These are phyloP conservation scores for Polychaeton citri DNA, from an alignment of 2,329 filamentous ascomycete species.

Conservation along the genomic window DNA sequence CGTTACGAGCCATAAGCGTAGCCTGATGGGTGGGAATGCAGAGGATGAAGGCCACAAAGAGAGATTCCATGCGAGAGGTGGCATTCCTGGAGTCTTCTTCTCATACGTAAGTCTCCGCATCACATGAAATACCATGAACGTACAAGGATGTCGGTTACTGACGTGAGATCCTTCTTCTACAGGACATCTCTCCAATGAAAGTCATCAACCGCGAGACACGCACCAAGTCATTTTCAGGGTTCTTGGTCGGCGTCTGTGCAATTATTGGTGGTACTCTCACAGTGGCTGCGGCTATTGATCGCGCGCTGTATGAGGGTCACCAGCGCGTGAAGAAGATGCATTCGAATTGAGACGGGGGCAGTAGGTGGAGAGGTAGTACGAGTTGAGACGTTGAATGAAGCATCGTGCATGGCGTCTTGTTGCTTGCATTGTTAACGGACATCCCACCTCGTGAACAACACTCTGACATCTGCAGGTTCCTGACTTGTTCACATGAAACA, in stretches of 20 bases:
- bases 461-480: no score
- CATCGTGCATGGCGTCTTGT: no score
- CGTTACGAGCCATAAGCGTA: conserved; percentile 91
- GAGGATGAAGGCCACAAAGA: conserved; percentile 81
- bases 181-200: conserved; percentile 99
- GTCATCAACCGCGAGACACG: conserved; percentile 92
- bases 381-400: no score
- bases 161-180: no score
- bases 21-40: conserved; percentile 70
- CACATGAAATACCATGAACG: not conserved
- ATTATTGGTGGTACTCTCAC: conserved; percentile 91
- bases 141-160: conserved; percentile 5
- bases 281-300: conserved; percentile 84
- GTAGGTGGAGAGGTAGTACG: no score
- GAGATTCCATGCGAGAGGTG: conserved; percentile 74
- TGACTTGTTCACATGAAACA: no score
- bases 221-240: conserved; percentile 78
- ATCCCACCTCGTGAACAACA: no score
- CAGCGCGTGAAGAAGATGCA: conserved; percentile 79
- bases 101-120: conserved; percentile 60
- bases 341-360: no score
- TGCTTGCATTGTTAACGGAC: no score
- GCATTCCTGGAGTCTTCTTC: conserved; percentile 97
- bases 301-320: conserved; percentile 79
- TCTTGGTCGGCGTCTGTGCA: conserved; percentile 86